Conservation (phyloP, 1,139 yeast genomes). For the Debaryomyces sp. region DNA sequence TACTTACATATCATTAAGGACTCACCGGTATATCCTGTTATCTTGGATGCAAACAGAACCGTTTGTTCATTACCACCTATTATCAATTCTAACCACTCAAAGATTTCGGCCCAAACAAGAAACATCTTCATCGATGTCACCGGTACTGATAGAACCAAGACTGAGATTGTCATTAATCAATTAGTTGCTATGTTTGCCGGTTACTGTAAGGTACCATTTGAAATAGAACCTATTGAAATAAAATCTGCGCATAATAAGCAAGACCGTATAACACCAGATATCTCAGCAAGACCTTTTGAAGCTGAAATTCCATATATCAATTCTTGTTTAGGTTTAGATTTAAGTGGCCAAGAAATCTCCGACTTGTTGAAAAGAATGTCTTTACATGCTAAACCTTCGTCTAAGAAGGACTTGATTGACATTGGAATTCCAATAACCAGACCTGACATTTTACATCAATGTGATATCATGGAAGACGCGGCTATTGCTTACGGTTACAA, state of each 20-base stretch:
- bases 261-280: conserved; percentile 75
- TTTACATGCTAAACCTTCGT: conserved; percentile 60
- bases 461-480: conserved; percentile 99
- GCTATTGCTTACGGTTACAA: conserved; percentile 97
- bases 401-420: conserved; percentile 53
- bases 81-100: conserved; percentile 90
- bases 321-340: conserved; percentile 83
- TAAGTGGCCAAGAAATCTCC: conserved; percentile 68
- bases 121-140: conserved; percentile 93
- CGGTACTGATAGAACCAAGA: conserved; percentile 93
- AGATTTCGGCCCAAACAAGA: conserved; percentile 80
- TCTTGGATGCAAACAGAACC: conserved; percentile 73
- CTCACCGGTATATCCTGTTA: conserved; percentile 89
- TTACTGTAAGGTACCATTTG: conserved; percentile 75
- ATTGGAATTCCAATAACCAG: conserved; percentile 90
- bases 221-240: conserved; percentile 86
- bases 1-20: conserved; percentile 86
- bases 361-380: conserved; percentile 80
- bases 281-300: conserved; percentile 64
- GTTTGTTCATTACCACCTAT: conserved; percentile 97
- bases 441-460: conserved; percentile 93
- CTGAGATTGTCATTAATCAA: conserved; percentile 88
- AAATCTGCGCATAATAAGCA: conserved; percentile 82
- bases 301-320: conserved; percentile 89
- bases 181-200: conserved; percentile 94